Evolutionary conservation across 2,329 filamentous ascomycete species (phyloP), one percentile per base, ranked within the genome.

Genomic region (Botrytis fabae): DNA sequence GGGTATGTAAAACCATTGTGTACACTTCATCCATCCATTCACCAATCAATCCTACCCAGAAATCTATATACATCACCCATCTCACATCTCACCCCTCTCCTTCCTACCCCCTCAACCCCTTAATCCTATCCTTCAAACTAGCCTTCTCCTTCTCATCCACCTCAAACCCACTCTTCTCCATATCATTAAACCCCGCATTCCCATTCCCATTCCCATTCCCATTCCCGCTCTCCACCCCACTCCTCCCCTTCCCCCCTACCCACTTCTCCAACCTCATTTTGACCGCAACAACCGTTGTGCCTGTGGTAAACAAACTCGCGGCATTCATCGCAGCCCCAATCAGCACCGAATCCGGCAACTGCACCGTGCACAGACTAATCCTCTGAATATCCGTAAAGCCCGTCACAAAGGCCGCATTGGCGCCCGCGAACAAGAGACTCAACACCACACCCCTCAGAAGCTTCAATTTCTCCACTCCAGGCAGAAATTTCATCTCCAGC

Each of bases 341-440:
- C 70, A 71, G 25, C 22, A 71, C 28, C 48, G 22, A 14, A 68
- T 71, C 70, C 14, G 70, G 70, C n/a, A 71, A 18, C 16, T 38
- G 28, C 2, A 71, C 70, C 25, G 70, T 71, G 22, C 70, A 71
- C 38, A 71, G n/a, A 59, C 61, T 71, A 42, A 71, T 66, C 2
- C 61, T 20, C 25, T 68, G 70, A 35, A 71, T 59, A 71, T 71
- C 70, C 1, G 28, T 40, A 8, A 71, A 57, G 1, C 70, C 70
- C 28, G 70, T 68, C 1, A 71, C 62, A 20, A 71, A 68, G 4
- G 64, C n/a, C 1, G 28, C 14, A 18, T 46, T 68, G 0, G 61
- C 35, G 0, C 18, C n/a, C 0, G 10, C 42, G 1, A 71, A 9
- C 14, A 71, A 0, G 0, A 48, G 16, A 3, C 22, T n/a, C 1